A percentile compares a stretch with the other conserved stretches of the same genome.
These are phyloP conservation scores for Ogataea chonburiensis DNA, from an alignment of 805 yeast genomes.

Conservation along the genomic window DNA sequence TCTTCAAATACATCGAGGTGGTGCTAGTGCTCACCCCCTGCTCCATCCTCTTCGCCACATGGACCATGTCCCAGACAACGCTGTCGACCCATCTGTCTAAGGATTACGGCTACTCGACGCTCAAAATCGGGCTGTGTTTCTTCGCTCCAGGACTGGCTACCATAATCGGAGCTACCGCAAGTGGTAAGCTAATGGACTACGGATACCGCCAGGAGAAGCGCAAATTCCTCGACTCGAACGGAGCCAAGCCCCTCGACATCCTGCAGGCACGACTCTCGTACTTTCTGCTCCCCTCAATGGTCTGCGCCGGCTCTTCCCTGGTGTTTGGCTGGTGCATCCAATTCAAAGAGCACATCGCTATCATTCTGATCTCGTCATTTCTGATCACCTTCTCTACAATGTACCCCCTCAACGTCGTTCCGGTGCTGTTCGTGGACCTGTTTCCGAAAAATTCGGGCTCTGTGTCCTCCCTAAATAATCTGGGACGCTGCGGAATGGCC, in stretches of 20 bases:
- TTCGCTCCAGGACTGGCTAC: constrained; percentile 74
- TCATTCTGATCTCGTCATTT: constrained; percentile 57
- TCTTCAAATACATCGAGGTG: constrained; percentile 31
- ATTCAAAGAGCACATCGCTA: constrained; percentile 45
- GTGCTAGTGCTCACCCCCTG: constrained; percentile 51
- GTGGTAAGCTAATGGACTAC: constrained; percentile 59
- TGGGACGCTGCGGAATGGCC: constrained; percentile 68
- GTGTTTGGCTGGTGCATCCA: constrained; percentile 76
- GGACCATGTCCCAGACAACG: constrained; percentile 70
- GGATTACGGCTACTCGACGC: constrained; percentile 49
- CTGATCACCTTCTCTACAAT: constrained; percentile 59
- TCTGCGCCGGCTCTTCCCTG: constrained; percentile 40
- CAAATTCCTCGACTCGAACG: constrained; percentile 27
- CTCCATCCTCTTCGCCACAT: constrained; percentile 62
- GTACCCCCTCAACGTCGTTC: constrained; percentile 54
- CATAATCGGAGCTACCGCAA: constrained; percentile 53
- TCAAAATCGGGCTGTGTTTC: constrained; percentile 67
- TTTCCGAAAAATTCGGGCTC: constrained; percentile 71
- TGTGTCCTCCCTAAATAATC: constrained; percentile 69
- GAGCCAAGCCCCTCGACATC: constrained; percentile 48
- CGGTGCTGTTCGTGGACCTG: constrained; percentile 74
- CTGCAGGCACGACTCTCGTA: constrained; percentile 54
- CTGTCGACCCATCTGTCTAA: constrained; percentile 53
- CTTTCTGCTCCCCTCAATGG: constrained; percentile 40
- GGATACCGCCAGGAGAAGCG: constrained; percentile 40